Percentiles rank a stretch among this genome's conserved stretches.
phyloP scores from a whole-genome alignment of 306 rosid genomes.

The Inga oerstediana region DNA sequence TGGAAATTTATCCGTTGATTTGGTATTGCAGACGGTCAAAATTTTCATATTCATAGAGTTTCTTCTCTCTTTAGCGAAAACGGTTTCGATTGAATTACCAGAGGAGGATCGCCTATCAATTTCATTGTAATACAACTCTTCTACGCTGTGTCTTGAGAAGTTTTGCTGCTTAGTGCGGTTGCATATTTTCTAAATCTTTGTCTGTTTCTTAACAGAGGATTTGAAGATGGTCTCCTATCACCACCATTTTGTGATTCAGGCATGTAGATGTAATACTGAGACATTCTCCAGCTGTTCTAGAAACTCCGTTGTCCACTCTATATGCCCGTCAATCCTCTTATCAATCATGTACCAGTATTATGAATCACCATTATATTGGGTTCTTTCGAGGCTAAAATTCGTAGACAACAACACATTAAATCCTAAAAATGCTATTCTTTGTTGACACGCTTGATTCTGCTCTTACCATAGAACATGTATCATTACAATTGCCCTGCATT shows the following conservation, averaged over 20 bases:
- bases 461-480: not conserved
- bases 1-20: conserved; percentile 16
- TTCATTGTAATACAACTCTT: conserved; percentile 32
- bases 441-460: not conserved
- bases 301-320: not conserved
- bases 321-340: not conserved
- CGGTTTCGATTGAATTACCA: conserved; percentile 26
- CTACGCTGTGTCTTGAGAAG: conserved; percentile 9
- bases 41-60: conserved; percentile 47
- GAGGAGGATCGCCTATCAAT: conserved; percentile 26
- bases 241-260: conserved; percentile 35
- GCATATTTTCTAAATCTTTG: conserved; percentile 10
- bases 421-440: not conserved
- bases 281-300: not conserved
- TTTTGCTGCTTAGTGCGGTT: not conserved
- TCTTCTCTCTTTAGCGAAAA: conserved; percentile 48
- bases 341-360: not conserved
- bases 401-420: not conserved
- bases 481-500: not conserved
- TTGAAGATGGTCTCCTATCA: conserved; percentile 30
- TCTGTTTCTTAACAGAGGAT: conserved; percentile 39
- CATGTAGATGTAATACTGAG: conserved; percentile 31
- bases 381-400: conserved; percentile 14
- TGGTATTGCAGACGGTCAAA: conserved; percentile 41
- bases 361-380: not conserved